Base-by-base conservation (phyloP, 345 rosid genomes). In the Raphanus raphanistrum region DNA sequence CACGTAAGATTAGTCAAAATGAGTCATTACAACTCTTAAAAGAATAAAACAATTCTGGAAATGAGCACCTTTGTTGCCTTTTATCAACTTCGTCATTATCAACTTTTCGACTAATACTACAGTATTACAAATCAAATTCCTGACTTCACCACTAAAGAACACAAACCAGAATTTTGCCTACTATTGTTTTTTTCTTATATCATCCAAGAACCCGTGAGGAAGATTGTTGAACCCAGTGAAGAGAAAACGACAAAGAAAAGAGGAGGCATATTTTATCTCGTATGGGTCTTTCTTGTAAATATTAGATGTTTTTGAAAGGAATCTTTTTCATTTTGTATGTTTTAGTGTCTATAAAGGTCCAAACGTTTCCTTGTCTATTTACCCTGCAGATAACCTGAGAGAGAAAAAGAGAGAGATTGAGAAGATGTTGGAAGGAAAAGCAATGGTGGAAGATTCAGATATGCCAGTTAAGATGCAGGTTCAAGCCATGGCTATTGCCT, bases 381-480 rank as follows among this genome's bases (percentile, higher is more conserved):
- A 32, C 41, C 43, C 41, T 25, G 3, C 21, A 67, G 45, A 67
- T 31, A 54, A 27, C 6, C 41, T 35, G 59, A 52, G 25, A 36
- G 28, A 26, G n/a, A 54, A 38, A 32, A 41, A 63, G 29, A 64
- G 8, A 55, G 11, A 73, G 36, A 26, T 33, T 54, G 31, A 38
- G 61, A 83, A 76, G 70, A 88, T 90, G 92, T 83, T 90, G 82
- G 92, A 88, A 88, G 95, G 92, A 2, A 90, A 87, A 85, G 92
- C 88, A 13, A 61, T 81, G 84, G 84, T 86, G 32, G 90, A 91
- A 72, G 98, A 93, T 82, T 87, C 96, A 68, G 97, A 93, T 32
- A 93, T 93, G 98, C 91, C 97, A 25, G 21, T 82, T 83, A 91
- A 90, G 89, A 90, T 93, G 98, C 98, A 91, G 85, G 68, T 81